phyloP scores from a whole-genome alignment of 208 protist genomes.

The Trypanosoma avium region DNA sequence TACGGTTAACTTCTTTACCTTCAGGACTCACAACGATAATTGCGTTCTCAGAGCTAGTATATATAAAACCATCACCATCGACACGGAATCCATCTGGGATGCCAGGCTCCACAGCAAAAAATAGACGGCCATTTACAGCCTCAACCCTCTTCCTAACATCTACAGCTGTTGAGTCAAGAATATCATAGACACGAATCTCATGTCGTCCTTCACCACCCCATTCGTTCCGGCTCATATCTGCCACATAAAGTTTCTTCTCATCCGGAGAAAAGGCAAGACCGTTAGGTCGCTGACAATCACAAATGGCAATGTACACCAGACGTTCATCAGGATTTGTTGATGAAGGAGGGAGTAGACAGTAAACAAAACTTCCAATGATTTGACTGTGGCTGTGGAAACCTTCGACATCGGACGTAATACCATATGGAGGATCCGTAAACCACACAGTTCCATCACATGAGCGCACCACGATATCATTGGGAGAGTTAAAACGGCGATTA shows the following conservation, averaged over 20 bases:
- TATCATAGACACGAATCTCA: conserved; percentile 29
- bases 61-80: conserved; percentile 31
- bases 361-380: conserved; percentile 29
- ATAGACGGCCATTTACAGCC: conserved; percentile 26
- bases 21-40: conserved; percentile 26
- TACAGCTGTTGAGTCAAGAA: conserved; percentile 23
- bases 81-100: conserved; percentile 34
- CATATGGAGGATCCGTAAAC: conserved; percentile 34
- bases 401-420: conserved; percentile 28
- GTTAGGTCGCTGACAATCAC: conserved; percentile 22
- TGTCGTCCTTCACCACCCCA: conserved; percentile 13
- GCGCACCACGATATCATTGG: conserved; percentile 34
- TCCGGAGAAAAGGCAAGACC: conserved; percentile 34
- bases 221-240: conserved; percentile 25
- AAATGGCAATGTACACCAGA: conserved; percentile 13
- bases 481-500: conserved; percentile 29
- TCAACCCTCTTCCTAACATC: conserved; percentile 18
- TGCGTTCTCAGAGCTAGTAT: conserved; percentile 28
- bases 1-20: conserved; percentile 31
- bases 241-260: conserved; percentile 30
- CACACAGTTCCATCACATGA: conserved; percentile 31
- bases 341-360: conserved; percentile 21
- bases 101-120: conserved; percentile 25
- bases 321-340: conserved; percentile 18
- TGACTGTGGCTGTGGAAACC: conserved; percentile 27